These are phyloP conservation scores for Acacia concinna DNA, from an alignment of 331 rosid species.

Conservation along the genomic window DNA sequence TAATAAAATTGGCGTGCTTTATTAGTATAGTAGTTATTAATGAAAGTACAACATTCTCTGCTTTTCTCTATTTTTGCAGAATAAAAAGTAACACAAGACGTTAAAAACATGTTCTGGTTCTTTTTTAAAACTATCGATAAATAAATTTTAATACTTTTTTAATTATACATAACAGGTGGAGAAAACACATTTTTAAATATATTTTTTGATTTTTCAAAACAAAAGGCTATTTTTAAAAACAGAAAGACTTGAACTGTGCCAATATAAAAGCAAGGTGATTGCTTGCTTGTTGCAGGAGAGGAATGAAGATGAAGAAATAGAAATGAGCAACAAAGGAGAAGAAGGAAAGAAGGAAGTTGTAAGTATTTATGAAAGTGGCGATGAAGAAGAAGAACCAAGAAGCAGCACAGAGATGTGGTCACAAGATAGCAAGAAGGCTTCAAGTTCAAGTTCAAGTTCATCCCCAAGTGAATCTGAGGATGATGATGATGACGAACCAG, in stretches of 20 bases:
- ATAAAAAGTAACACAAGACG: too few species aligned
- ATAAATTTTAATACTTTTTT: too few species aligned
- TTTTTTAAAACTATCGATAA: too few species aligned
- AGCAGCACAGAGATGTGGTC: slow-evolving; percentile 46
- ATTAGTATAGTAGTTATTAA: too few species aligned
- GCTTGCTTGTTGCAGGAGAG: slow-evolving; percentile 36
- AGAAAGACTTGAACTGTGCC: background rate
- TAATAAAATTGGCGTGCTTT: too few species aligned
- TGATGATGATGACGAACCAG: slow-evolving; percentile 42
- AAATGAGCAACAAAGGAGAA: slow-evolving; percentile 24
- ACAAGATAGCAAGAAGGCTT: slow-evolving; percentile 36
- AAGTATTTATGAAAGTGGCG: slow-evolving; percentile 41
- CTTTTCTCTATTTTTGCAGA: too few species aligned
- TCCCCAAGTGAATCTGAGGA: slow-evolving; percentile 51
- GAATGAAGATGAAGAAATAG: slow-evolving; percentile 27
- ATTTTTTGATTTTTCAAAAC: too few species aligned
- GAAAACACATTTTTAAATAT: too few species aligned
- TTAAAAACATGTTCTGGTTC: too few species aligned
- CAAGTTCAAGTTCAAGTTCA: slow-evolving; percentile 48
- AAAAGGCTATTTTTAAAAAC: too few species aligned
- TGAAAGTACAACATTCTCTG: too few species aligned
- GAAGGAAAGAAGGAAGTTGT: slow-evolving; percentile 30
- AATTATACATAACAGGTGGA: too few species aligned
- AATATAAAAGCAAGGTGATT: background rate
- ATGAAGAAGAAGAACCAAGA: slow-evolving; percentile 49